Evolutionary conservation across 768 basidiomycete species (phyloP).

Genomic region (Kwoniella bestiolae): DNA sequence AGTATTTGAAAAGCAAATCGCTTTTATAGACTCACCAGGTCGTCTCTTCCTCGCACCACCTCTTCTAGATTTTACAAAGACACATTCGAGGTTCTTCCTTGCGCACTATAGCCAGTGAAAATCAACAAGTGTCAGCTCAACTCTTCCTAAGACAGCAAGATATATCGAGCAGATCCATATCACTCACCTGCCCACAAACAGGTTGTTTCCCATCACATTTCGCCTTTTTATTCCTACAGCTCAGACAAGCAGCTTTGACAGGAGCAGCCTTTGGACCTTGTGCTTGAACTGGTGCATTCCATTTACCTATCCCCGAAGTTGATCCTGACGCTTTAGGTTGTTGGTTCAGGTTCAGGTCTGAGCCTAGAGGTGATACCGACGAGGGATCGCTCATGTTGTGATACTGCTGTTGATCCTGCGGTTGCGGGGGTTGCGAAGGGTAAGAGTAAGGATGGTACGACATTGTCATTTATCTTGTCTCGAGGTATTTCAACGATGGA

Average conservation of each 20-base stretch:
- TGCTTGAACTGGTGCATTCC: background rate
- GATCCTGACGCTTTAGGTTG: background rate
- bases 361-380: constrained; percentile 11
- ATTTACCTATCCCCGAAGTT: constrained; percentile 19
- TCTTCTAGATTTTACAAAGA: constrained; percentile 54
- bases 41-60: constrained; percentile 54
- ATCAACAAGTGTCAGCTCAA: too few species aligned
- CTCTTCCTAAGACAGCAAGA: too few species aligned
- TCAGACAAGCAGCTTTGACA: constrained; percentile 54
- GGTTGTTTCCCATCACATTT: constrained; percentile 55
- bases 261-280: constrained; percentile 35
- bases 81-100: constrained; percentile 50
- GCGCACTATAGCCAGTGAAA: too few species aligned
- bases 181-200: constrained; percentile 50
- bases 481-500: too few species aligned
- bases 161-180: too few species aligned
- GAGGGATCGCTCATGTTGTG: background rate
- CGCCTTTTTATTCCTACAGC: constrained; percentile 53
- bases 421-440: background rate
- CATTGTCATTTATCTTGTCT: too few species aligned
- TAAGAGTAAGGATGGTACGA: constrained; percentile 24
- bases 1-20: too few species aligned
- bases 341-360: background rate
- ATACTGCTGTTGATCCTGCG: background rate
- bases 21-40: constrained; percentile 31